Conservation (phyloP, 78 protist species). For the Pigoraptor vietnamica region DNA sequence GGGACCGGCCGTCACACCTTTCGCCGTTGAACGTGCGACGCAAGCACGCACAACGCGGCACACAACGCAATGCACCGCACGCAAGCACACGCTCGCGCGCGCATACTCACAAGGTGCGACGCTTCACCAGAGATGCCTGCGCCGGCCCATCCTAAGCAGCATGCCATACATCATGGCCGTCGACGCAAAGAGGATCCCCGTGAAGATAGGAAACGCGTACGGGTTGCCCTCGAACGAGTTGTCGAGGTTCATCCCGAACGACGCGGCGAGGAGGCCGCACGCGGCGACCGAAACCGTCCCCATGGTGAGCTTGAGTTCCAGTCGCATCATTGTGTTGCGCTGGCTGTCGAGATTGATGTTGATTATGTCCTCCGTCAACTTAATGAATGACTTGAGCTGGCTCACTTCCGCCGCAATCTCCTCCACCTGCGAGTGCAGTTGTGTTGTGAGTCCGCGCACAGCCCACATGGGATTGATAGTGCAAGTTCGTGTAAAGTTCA, state of each 20-base stretch:
- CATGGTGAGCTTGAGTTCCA: background rate
- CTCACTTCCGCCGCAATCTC: background rate
- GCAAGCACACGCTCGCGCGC: no score
- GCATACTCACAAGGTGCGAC: no score
- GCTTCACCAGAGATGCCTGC: background rate
- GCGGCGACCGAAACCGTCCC: slow-evolving; percentile 1
- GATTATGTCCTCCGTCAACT: background rate
- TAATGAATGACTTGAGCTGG: background rate
- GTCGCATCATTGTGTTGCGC: slow-evolving; percentile 9
- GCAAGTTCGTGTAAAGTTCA: no score
- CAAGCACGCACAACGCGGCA: no score
- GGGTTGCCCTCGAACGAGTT: background rate
- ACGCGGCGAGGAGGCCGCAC: slow-evolving; percentile 8
- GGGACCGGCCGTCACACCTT: no score
- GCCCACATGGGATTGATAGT: no score
- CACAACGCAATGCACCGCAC: no score
- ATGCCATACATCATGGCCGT: background rate
- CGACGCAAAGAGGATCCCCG: background rate
- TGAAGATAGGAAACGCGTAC: background rate
- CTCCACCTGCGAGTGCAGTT: background rate
- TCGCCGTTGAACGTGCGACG: no score
- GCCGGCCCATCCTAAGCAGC: background rate
- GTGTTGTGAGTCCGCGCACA: no score
- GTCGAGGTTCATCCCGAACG: slow-evolving; percentile 3
- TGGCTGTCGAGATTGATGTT: background rate